These are phyloP conservation scores for Epichloe scottii DNA, from an alignment of 2,329 filamentous ascomycete species.

Conservation along the genomic window DNA sequence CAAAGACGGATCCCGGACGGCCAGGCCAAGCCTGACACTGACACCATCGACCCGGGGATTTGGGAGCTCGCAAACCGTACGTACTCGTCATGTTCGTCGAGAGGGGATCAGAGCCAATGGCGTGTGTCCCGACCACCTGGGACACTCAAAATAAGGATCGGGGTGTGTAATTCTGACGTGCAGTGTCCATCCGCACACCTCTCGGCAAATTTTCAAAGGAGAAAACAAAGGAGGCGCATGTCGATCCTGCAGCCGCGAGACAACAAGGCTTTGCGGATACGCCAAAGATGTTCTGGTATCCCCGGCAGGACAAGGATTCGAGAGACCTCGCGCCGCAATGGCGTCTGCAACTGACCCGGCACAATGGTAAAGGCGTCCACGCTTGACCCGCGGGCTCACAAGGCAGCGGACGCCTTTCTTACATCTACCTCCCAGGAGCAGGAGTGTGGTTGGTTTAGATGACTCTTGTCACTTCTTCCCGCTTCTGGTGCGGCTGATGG, in stretches of 20 bases:
- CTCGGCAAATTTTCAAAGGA: neutral
- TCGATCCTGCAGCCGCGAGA: constrained; percentile 1
- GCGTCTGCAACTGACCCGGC: constrained; percentile 2
- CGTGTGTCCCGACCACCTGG: neutral
- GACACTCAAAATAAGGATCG: neutral
- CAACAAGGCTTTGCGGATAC: neutral
- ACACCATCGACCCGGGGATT: neutral
- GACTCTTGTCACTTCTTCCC: neutral
- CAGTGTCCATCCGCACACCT: neutral
- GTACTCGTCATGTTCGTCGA: neutral
- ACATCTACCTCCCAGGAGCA: neutral
- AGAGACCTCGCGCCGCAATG: neutral
- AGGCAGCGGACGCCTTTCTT: neutral
- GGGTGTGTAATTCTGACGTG: too few relatives aligned
- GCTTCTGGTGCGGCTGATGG: neutral
- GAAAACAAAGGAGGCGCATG: neutral
- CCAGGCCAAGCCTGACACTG: neutral
- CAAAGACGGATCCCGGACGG: too few relatives aligned
- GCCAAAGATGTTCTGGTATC: neutral
- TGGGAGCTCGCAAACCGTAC: neutral
- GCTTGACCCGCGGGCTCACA: neutral
- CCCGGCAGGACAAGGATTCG: neutral
- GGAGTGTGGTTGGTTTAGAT: neutral
- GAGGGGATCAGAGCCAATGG: neutral
- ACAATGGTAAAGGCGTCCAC: constrained; percentile 1